Percentiles rank a stretch among this genome's conserved stretches.
Evolutionary conservation across 345 rosid species (phyloP).

Genomic region (Ailanthus altissimus): DNA sequence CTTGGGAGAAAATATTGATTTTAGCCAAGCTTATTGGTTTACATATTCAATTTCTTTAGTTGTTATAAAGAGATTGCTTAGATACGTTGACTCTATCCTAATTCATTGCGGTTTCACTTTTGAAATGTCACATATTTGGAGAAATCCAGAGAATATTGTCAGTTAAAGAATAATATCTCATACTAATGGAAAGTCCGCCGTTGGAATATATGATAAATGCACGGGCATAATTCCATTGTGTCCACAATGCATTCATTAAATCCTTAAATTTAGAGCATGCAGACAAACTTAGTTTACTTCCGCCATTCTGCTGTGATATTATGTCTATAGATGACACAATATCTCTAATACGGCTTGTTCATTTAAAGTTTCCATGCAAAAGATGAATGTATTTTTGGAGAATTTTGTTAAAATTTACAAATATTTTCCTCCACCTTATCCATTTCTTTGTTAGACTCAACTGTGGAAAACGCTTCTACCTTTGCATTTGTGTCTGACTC

Average conservation of each 20-base stretch:
- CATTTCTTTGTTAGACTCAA: neutral
- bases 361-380: neutral
- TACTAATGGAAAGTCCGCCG: neutral
- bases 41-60: neutral
- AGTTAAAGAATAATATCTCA: neutral
- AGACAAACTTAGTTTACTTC: neutral
- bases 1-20: neutral
- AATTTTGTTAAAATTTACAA: neutral
- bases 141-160: neutral
- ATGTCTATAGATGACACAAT: neutral
- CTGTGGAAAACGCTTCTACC: neutral
- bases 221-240: neutral
- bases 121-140: slow-evolving; percentile 2
- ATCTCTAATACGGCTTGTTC: neutral
- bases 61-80: neutral
- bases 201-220: neutral
- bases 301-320: neutral
- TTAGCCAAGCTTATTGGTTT: neutral
- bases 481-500: neutral
- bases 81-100: neutral
- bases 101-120: neutral
- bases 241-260: neutral
- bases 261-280: neutral
- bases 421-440: neutral
- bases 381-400: neutral